phyloP scores from a whole-genome alignment of 1,284 basidiomycete species.

The Vanrija humicola region DNA sequence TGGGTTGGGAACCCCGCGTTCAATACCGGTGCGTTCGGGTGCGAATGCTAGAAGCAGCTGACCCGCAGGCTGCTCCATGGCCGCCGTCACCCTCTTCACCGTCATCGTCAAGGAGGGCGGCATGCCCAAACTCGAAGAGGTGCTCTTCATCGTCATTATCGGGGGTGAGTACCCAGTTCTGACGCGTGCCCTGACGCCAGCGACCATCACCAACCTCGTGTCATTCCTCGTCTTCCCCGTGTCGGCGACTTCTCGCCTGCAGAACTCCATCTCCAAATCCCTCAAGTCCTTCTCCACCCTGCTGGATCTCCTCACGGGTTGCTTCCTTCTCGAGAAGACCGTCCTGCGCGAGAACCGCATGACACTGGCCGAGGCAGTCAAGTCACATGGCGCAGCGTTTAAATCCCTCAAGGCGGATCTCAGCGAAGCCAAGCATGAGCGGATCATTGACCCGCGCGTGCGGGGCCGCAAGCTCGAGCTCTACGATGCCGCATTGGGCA shows the following conservation, averaged over 20 bases:
- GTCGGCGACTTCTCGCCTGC: conserved; percentile 78
- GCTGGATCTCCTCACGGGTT: conserved; percentile 69
- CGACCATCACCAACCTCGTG: conserved; percentile 71
- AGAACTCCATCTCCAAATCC: conserved; percentile 73
- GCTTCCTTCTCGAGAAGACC: conserved; percentile 69
- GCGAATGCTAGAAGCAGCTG: not conserved
- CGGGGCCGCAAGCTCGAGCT: conserved; percentile 54
- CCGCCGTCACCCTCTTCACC: conserved; percentile 75
- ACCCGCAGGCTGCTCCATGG: conserved; percentile 77
- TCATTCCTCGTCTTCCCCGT: conserved; percentile 78
- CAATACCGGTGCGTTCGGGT: conserved; percentile 65
- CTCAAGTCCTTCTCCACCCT: conserved; percentile 83
- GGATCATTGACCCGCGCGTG: conserved; percentile 55
- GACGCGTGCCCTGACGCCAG: conserved; percentile 24
- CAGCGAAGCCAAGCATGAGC: conserved; percentile 77
- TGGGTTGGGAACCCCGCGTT: conserved; percentile 87
- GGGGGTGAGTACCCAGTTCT: conserved; percentile 51
- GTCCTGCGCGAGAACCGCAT: conserved; percentile 43
- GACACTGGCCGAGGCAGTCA: conserved; percentile 67
- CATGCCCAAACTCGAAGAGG: conserved; percentile 64
- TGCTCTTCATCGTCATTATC: conserved; percentile 70
- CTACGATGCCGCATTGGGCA: conserved; percentile 78
- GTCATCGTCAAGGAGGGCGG: conserved; percentile 91
- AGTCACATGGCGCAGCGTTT: conserved; percentile 79
- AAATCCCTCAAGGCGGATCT: conserved; percentile 78